Percentiles rank a stretch among this genome's conserved stretches.
phyloP scores from a whole-genome alignment of 768 basidiomycete genomes.

The Suillus hirtellus region DNA sequence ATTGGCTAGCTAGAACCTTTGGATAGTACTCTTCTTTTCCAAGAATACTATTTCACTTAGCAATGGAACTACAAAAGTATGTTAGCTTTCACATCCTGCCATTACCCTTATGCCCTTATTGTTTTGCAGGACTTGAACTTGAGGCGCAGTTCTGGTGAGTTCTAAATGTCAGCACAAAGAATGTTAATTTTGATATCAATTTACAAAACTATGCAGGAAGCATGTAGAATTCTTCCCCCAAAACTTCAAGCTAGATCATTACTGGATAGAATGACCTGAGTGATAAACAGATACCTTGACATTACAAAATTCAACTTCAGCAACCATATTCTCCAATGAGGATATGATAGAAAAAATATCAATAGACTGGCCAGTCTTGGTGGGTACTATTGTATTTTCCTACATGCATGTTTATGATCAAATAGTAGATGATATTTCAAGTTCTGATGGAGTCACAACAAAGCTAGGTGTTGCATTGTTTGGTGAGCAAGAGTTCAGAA shows the following conservation, averaged over 20 bases:
- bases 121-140: not conserved
- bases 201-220: not conserved
- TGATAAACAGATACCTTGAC: not conserved
- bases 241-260: not conserved
- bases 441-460: not conserved
- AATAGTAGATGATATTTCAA: not conserved
- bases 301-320: not conserved
- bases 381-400: not conserved
- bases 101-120: no score
- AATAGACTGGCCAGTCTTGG: not conserved
- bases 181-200: not conserved
- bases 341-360: not conserved
- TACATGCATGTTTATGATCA: not conserved
- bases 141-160: conserved; percentile 5
- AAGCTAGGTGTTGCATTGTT: not conserved
- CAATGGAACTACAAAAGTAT: not conserved
- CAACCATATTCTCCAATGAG: not conserved
- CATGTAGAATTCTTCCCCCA: not conserved
- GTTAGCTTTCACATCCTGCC: not conserved
- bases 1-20: not conserved
- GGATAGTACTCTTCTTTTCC: not conserved
- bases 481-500: not conserved
- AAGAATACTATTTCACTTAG: not conserved
- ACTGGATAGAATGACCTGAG: not conserved
- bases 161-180: not conserved